Evolutionary conservation across 495 filamentous ascomycete species (phyloP).

Genomic region (Aspergillus funiculosus): DNA sequence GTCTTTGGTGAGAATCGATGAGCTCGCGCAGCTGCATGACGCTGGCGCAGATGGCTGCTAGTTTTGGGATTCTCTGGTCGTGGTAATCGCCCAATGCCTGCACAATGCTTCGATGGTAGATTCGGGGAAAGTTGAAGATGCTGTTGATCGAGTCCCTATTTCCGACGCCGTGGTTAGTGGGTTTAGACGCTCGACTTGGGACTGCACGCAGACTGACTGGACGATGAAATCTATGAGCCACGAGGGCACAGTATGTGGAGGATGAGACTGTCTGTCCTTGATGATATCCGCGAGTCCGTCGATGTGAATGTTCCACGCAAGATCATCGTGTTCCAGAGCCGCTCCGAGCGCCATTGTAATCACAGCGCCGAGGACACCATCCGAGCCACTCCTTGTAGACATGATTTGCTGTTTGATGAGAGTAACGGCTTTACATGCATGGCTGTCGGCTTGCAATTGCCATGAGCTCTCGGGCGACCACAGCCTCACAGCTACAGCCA

Average conservation of each 20-base stretch:
- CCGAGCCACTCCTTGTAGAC: constrained; percentile 13
- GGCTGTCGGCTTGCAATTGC: constrained; percentile 3
- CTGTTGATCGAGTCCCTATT: constrained; percentile 8
- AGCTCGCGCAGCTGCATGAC: constrained; percentile 5
- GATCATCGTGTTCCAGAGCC: constrained; percentile 11
- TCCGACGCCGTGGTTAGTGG: no score
- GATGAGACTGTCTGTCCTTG: constrained; percentile 15
- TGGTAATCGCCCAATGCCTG: neutral
- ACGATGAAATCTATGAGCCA: constrained; percentile 12
- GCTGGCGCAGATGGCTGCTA: constrained; percentile 9
- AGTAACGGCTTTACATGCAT: neutral
- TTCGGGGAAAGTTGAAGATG: constrained; percentile 4
- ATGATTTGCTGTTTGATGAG: constrained; percentile 8
- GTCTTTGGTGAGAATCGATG: neutral
- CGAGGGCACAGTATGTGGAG: neutral
- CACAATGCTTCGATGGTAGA: constrained; percentile 2
- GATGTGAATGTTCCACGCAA: constrained; percentile 24
- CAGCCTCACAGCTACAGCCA: constrained; percentile 18
- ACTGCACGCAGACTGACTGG: neutral
- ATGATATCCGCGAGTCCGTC: constrained; percentile 23
- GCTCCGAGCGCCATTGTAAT: constrained; percentile 25
- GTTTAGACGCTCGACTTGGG: neutral
- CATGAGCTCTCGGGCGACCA: constrained; percentile 15
- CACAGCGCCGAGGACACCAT: constrained; percentile 22
- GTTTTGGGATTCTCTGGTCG: constrained; percentile 1